Base-by-base conservation (phyloP, 495 filamentous ascomycete species). In the Podospora pseudopauciseta region DNA sequence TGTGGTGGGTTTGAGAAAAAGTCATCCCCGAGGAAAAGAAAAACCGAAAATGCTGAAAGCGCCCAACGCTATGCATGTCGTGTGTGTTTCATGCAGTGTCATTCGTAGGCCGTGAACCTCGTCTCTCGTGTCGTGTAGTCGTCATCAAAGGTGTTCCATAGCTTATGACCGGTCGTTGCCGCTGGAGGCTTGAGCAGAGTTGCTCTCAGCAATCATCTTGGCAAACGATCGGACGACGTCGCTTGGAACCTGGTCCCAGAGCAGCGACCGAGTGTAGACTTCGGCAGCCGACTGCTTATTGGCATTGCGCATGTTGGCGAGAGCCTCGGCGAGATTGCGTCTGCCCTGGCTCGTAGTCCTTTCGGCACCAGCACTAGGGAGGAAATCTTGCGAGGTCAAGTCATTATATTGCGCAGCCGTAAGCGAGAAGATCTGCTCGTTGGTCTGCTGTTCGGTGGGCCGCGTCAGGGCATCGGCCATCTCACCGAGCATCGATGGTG, bases 191-290 rank as follows among this genome's bases (percentile, higher is more conserved):
- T 78, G 74, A 55, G 75, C 66, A 64, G 58, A 76, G 76, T 78
- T 82, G 77, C 77, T 81, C 70, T 90, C 84, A 78, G 86, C 85
- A 68, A 95, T 92, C 88, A 97, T 92, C 75, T 91, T 89, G 72
- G 90, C 90, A 81, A 98, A 99, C 79, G 94, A 91, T 67, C 89
- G 87, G 63, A 99, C 94, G 59, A 97, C 92, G 74, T 99, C 93
- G 70, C 88, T 83, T 59, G 96, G 93, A 69, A 99, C 91, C 75
- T 91, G 89, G 73, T 97, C 93, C 93, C 93, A 97, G 72, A 99
- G 89, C 67, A 99, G 85, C 62, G 92, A 95, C 32, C 94, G 85
- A 30, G 92, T 95, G 80, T 98, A 97, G 56, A 97, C 92, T 73
- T 96, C 93, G 32, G 91, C 90, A 49, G 87, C 92, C 63, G 84